phyloP scores from a whole-genome alignment of 192 early-diverging fungal species.

The Coemansia aciculifera region DNA sequence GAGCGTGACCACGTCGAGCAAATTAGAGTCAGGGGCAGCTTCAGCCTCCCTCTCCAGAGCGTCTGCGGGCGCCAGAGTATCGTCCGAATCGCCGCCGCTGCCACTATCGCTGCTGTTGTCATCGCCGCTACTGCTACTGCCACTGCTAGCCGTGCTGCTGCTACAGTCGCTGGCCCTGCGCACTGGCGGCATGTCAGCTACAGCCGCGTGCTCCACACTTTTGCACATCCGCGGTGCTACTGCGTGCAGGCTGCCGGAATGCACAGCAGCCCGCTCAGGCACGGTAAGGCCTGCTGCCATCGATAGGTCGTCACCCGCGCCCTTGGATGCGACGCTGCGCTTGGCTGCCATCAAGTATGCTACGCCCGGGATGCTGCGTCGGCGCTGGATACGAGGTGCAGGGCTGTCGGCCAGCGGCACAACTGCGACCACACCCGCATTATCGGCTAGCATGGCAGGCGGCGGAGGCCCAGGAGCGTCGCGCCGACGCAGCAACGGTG shows the following conservation, averaged over 20 bases:
- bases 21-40: slow-evolving; percentile 1
- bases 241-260: slow-evolving; percentile 8
- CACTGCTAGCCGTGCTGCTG: slow-evolving; percentile 12
- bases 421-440: neutral
- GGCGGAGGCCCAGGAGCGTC: slow-evolving; percentile 9
- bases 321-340: neutral
- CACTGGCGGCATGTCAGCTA: neutral
- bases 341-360: slow-evolving; percentile 25
- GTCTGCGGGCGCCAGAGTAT: slow-evolving; percentile 32
- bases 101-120: slow-evolving; percentile 20
- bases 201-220: neutral
- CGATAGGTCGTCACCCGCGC: neutral
- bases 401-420: slow-evolving; percentile 8
- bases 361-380: slow-evolving; percentile 45
- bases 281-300: neutral
- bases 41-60: neutral
- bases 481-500: slow-evolving; percentile 17
- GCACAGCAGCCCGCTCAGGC: slow-evolving; percentile 9
- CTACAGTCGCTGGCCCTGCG: slow-evolving; percentile 12
- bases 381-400: slow-evolving; percentile 6
- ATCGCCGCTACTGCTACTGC: slow-evolving; percentile 28
- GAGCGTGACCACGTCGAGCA: slow-evolving; percentile 7
- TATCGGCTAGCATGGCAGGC: neutral
- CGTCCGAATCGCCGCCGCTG: slow-evolving; percentile 42
- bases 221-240: neutral